These are phyloP conservation scores for Remersonia thermophila DNA, from an alignment of 2,329 filamentous ascomycete species.

Conservation along the genomic window DNA sequence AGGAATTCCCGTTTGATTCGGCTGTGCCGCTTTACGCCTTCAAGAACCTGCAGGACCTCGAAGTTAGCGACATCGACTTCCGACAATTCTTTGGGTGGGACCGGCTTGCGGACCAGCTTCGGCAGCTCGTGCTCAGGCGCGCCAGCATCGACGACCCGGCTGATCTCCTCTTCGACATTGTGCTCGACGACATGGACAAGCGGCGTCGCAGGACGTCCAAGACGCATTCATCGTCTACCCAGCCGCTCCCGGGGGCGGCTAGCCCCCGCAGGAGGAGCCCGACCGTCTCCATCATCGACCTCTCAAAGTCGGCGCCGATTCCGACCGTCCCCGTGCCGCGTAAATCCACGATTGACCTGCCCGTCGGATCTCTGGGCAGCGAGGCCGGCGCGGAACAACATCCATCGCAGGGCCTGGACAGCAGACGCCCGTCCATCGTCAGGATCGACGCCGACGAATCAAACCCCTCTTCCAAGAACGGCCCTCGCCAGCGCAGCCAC, in stretches of 20 bases:
- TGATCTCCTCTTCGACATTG: slow-evolving; percentile 83
- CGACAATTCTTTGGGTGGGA: slow-evolving; percentile 98
- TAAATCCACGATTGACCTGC: slow-evolving; percentile 35
- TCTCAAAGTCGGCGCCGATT: slow-evolving; percentile 55
- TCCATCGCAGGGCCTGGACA: slow-evolving; percentile 23
- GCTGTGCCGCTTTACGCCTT: slow-evolving; percentile 94
- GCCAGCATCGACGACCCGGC: slow-evolving; percentile 80
- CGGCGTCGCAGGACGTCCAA: slow-evolving; percentile 80
- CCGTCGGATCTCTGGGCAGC: slow-evolving; percentile 47
- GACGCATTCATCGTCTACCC: slow-evolving; percentile 59
- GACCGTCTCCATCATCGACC: slow-evolving; percentile 50
- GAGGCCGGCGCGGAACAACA: slow-evolving; percentile 36
- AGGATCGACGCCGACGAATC: slow-evolving; percentile 37
- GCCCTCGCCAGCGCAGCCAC: slow-evolving; percentile 54
- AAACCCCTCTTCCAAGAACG: slow-evolving; percentile 30
- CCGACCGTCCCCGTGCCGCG: slow-evolving; percentile 48
- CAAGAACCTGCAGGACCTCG: slow-evolving; percentile 89
- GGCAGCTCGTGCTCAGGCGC: slow-evolving; percentile 77
- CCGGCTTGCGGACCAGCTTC: slow-evolving; percentile 77
- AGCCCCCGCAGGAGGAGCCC: slow-evolving; percentile 49
- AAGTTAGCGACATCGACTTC: slow-evolving; percentile 92
- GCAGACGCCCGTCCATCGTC: slow-evolving; percentile 32
- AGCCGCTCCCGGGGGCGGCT: slow-evolving; percentile 48
- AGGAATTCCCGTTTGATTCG: slow-evolving; percentile 96
- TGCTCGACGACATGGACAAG: slow-evolving; percentile 93